Evolutionary conservation across 2,329 filamentous ascomycete genomes (phyloP), one percentile per base, ranked within the genome.

Genomic region (Cladophialophora psammophila): DNA sequence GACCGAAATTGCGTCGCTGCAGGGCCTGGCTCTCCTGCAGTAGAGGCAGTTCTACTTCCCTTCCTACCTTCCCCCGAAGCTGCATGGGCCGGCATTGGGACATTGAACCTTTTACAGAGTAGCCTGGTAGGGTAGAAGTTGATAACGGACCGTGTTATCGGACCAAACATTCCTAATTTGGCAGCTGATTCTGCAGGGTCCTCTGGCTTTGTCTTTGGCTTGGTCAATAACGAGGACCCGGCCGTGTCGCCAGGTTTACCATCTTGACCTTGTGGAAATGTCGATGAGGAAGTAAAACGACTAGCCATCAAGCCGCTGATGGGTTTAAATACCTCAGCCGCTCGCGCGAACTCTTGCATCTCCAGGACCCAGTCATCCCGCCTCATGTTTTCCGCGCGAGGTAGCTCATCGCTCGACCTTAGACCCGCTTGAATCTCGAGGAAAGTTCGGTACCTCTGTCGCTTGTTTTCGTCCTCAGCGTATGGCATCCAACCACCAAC

Each of bases 81-180:
- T 7, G 58, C 35, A 76, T 15, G 83, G 79, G 73, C 87, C 85
- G 36, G 90, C 88, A 76, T 93, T 86, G 9, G 86, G n/a, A 98
- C 90, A 72, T 93, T 93, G 80, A 99, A 97, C 8, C 95, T 86
- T 77, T 98, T 99, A 80, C 94, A 98, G n/a, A 98, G 80, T 48
- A 99, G 80, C 63, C 93, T 85, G 1, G 90, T 90, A 0, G 95
- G 95, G 72, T 89, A 90, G 78, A 97, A 98, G 4, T 89, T 86
- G 7, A 87, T 78, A 0, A 85, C 83, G 26, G 85, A 88, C 68
- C 95, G 85, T 2, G 95, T 99, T 87, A 98, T 86, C 13, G 88
- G 85, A 0, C 95, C 95, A 79, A 94, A 97, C 93, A 98, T 97
- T 65, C 93, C 93, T 76, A 97, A 82, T 74, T 86, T 91, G 7